Conservation (phyloP, 108 stramenopile genomes). For the Cyclotella atomus region DNA sequence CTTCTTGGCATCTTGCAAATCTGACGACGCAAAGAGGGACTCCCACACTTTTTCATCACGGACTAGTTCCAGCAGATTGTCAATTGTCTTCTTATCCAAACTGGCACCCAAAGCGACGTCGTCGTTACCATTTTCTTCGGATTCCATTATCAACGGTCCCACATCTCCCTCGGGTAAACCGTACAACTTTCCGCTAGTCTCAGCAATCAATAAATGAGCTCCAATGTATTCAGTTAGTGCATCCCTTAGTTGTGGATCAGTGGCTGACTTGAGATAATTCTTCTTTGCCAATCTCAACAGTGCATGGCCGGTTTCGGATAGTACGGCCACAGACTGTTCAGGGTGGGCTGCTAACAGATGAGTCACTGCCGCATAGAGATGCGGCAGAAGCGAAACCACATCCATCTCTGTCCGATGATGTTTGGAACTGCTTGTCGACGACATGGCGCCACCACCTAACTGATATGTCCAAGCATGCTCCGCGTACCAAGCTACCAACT, state of each 20-base stretch:
- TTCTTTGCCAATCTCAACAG: constrained; percentile 59
- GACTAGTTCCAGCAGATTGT: constrained; percentile 9
- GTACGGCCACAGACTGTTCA: constrained; percentile 43
- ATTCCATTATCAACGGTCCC: constrained; percentile 24
- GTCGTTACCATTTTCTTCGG: constrained; percentile 9
- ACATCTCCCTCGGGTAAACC: constrained; percentile 45
- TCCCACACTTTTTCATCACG: constrained; percentile 17
- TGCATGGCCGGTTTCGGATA: constrained; percentile 41
- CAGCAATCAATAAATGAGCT: constrained; percentile 64
- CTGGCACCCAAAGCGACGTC: constrained; percentile 10
- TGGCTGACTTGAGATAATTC: constrained; percentile 36
- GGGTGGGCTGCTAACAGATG: constrained; percentile 45
- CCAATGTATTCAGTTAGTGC: constrained; percentile 62
- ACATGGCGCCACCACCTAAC: constrained; percentile 1
- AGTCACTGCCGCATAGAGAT: constrained; percentile 50
- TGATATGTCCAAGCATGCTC: constrained; percentile 34
- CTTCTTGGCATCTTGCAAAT: constrained; percentile 4
- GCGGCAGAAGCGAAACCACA: constrained; percentile 38
- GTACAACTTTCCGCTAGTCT: constrained; percentile 47
- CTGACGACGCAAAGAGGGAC: neutral
- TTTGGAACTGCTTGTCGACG: constrained; percentile 17
- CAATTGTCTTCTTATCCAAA: constrained; percentile 21
- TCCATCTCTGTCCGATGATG: constrained; percentile 19
- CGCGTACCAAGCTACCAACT: constrained; percentile 60
- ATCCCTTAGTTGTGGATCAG: constrained; percentile 38